Conservation (phyloP, 2,329 filamentous ascomycete genomes). For the Aspergillus awamori region DNA sequence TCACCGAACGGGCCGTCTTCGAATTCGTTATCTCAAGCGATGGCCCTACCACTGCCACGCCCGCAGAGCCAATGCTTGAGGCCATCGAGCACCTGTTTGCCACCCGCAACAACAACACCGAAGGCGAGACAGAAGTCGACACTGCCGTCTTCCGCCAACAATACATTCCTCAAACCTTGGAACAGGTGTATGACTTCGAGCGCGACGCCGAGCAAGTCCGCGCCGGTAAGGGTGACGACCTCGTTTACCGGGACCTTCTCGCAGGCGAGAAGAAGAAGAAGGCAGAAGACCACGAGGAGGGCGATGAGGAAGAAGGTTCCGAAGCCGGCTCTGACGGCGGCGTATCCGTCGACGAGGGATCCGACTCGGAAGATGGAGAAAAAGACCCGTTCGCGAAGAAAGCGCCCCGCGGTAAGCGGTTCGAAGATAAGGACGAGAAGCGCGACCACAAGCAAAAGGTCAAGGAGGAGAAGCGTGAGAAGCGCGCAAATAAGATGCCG, state of each 20-base stretch:
- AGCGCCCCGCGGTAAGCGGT: constrained; percentile 75
- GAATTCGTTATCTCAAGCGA: constrained; percentile 73
- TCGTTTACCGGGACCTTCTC: constrained; percentile 83
- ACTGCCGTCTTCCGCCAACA: constrained; percentile 93
- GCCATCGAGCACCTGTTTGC: constrained; percentile 70
- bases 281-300: constrained; percentile 32
- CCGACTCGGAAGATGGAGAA: constrained; percentile 48
- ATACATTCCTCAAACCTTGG: constrained; percentile 93
- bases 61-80: constrained; percentile 60
- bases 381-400: constrained; percentile 63
- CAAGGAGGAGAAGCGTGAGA: constrained; percentile 94
- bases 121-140: constrained; percentile 65
- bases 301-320: constrained; percentile 36
- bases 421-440: constrained; percentile 90
- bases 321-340: constrained; percentile 40
- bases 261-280: constrained; percentile 58
- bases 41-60: constrained; percentile 45
- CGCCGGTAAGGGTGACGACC: constrained; percentile 71
- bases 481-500: constrained; percentile 92
- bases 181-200: constrained; percentile 96
- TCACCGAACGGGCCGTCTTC: constrained; percentile 80
- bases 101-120: constrained; percentile 52
- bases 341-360: constrained; percentile 32
- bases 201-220: constrained; percentile 80
- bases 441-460: constrained; percentile 84